A percentile compares a stretch with the other conserved stretches of the same genome.
phyloP scores from a whole-genome alignment of 257 asterid species.

The Handroanthus guayacan region DNA sequence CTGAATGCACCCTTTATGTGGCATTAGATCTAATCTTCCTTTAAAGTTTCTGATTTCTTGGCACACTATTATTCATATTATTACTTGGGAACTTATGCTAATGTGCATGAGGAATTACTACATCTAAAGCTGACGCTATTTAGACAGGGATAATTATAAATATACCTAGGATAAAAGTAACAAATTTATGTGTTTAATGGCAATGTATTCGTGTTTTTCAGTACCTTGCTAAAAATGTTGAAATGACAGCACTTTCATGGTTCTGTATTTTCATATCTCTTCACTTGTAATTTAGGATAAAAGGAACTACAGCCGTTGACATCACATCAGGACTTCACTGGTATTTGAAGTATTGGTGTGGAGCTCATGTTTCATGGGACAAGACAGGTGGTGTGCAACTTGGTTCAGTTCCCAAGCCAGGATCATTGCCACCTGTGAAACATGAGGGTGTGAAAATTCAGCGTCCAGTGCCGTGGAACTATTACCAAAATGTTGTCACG shows the following conservation, averaged over 20 bases:
- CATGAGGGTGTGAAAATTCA: constrained; percentile 64
- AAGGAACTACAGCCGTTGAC: constrained; percentile 93
- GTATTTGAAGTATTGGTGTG: constrained; percentile 90
- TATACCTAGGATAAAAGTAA: too few species aligned
- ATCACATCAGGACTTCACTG: constrained; percentile 92
- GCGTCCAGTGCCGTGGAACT: constrained; percentile 92
- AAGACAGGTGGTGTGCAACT: constrained; percentile 93
- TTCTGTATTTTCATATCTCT: constrained; percentile 16
- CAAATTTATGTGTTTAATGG: neutral
- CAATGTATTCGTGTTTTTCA: constrained; percentile 6
- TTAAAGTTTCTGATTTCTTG: neutral
- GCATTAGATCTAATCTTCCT: neutral
- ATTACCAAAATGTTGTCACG: constrained; percentile 97
- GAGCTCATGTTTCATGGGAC: constrained; percentile 97
- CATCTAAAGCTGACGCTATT: neutral
- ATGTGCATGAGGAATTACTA: neutral
- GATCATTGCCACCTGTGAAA: constrained; percentile 76
- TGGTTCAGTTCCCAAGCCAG: constrained; percentile 81
- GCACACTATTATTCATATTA: neutral
- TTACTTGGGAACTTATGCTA: constrained; percentile 6
- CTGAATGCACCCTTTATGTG: neutral
- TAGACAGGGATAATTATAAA: too few species aligned
- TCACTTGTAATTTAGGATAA: constrained; percentile 53
- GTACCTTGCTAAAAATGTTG: neutral
- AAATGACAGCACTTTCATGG: constrained; percentile 26